Evolutionary conservation across 139 green algal species (phyloP), one percentile per base, ranked within the genome.

Genomic region (Chlamydomonas incerta): DNA sequence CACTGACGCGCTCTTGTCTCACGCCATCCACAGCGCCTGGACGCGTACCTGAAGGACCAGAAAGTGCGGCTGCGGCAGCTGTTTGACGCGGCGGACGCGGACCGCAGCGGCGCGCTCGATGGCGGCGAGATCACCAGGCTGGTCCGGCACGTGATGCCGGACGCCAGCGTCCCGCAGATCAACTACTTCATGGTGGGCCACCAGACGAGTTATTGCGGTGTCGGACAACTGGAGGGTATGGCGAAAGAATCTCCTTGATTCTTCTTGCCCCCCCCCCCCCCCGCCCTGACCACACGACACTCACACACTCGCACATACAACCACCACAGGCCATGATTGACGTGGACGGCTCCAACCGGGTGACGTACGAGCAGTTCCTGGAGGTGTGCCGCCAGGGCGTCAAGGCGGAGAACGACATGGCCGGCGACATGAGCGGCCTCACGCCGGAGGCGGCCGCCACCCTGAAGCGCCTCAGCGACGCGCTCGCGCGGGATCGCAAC

Each of bases 271-370:
- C n/a, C n/a, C n/a, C n/a, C n/a, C n/a, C n/a, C n/a, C n/a, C n/a
- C n/a, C n/a, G n/a, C n/a, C n/a, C n/a, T n/a, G n/a, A n/a, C n/a
- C n/a, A n/a, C n/a, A n/a, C n/a, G n/a, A n/a, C n/a, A n/a, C n/a
- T n/a, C n/a, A n/a, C n/a, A n/a, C n/a, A n/a, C n/a, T n/a, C n/a
- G n/a, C n/a, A n/a, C n/a, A n/a, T n/a, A n/a, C n/a, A n/a, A n/a
- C n/a, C n/a, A n/a, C n/a, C n/a, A n/a, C 82, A 91, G 87, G 75
- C 73, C 26, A 88, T 91, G 82, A 52, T 91, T 29, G 89, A 91
- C 72, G 41, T 88, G n/a, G 68, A 82, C n/a, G 82, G 75, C 15
- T 37, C 81, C 21, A 47, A 86, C n/a, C 57, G 37, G 0, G 58
- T 91, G 33, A 87, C 87, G 17, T 81, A 74, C 34, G 75, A 69